A percentile compares a stretch with the other conserved stretches of the same genome.
phyloP scores from a whole-genome alignment of 2,329 filamentous ascomycete genomes.

The Penicillium sp. region DNA sequence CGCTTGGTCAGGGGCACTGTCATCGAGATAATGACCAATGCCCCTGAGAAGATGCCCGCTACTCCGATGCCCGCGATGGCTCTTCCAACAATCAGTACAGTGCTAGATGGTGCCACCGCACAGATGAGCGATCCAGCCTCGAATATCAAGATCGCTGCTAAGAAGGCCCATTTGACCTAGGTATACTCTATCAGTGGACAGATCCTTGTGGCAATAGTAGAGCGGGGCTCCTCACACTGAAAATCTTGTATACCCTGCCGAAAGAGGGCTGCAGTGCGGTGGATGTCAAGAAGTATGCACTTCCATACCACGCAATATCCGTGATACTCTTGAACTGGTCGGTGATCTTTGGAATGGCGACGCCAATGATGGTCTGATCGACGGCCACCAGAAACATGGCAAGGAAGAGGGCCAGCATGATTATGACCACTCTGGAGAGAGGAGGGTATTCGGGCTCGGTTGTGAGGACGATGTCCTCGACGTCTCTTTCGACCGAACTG shows the following conservation, averaged over 20 bases:
- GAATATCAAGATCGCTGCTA: constrained; percentile 36
- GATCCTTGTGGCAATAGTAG: not conserved
- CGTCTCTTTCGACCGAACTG: no score
- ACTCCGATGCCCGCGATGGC: constrained; percentile 38
- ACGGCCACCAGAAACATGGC: constrained; percentile 28
- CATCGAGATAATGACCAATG: constrained; percentile 28
- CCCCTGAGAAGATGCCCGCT: constrained; percentile 37
- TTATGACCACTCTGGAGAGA: constrained; percentile 18
- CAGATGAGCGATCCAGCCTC: constrained; percentile 30
- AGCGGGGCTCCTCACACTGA: constrained; percentile 25
- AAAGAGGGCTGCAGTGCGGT: constrained; percentile 25
- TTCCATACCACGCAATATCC: constrained; percentile 20
- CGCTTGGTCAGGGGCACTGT: constrained; percentile 54
- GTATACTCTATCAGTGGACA: constrained; percentile 15
- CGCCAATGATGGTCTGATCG: constrained; percentile 20
- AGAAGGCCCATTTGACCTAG: constrained; percentile 29
- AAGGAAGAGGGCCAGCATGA: constrained; percentile 26
- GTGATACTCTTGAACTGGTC: constrained; percentile 20
- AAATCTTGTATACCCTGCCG: constrained; percentile 41
- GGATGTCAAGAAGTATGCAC: constrained; percentile 16
- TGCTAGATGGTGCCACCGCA: constrained; percentile 34
- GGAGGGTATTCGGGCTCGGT: constrained; percentile 20
- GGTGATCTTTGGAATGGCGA: constrained; percentile 15
- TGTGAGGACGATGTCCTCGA: no score
- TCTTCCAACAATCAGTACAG: constrained; percentile 38